phyloP scores from a whole-genome alignment of 495 filamentous ascomycete genomes.

The Echria macrotheca region DNA sequence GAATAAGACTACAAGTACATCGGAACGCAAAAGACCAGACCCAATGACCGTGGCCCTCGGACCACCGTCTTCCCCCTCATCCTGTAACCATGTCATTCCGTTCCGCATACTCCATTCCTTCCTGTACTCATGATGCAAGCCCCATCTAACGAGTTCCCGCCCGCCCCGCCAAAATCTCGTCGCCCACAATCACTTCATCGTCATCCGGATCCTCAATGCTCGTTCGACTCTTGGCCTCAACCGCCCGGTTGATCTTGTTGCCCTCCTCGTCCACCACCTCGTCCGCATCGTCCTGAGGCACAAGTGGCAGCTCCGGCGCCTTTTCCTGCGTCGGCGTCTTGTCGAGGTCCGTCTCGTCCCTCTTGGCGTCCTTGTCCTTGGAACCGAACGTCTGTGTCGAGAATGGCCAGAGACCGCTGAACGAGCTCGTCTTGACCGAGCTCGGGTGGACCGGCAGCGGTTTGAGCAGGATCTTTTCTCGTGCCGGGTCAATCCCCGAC shows the following conservation, averaged over 20 bases:
- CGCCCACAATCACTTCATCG: constrained; percentile 36
- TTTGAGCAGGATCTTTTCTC: constrained; percentile 37
- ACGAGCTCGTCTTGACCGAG: constrained; percentile 32
- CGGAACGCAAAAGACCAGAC: background rate
- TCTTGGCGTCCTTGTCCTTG: constrained; percentile 28
- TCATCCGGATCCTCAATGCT: constrained; percentile 55
- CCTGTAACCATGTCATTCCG: too few relatives aligned
- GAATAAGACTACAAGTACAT: constrained; percentile 4
- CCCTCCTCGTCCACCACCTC: constrained; percentile 34
- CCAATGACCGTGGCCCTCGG: too few relatives aligned
- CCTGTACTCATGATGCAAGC: too few relatives aligned
- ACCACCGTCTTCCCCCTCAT: too few relatives aligned
- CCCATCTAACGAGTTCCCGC: too few relatives aligned
- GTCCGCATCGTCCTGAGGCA: constrained; percentile 20
- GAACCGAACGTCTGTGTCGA: constrained; percentile 25
- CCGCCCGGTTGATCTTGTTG: constrained; percentile 41
- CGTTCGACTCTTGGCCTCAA: constrained; percentile 48
- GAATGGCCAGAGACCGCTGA: constrained; percentile 47
- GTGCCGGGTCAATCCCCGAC: constrained; percentile 30
- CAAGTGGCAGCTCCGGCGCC: constrained; percentile 24
- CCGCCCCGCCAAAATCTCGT: too few relatives aligned
- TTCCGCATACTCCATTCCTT: too few relatives aligned
- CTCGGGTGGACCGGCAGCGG: constrained; percentile 42
- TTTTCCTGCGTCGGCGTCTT: constrained; percentile 12
- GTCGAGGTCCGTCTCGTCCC: constrained; percentile 15